Evolutionary conservation across 1,284 basidiomycete genomes (phyloP).

Genomic region (Cryptococcus hybrid): DNA sequence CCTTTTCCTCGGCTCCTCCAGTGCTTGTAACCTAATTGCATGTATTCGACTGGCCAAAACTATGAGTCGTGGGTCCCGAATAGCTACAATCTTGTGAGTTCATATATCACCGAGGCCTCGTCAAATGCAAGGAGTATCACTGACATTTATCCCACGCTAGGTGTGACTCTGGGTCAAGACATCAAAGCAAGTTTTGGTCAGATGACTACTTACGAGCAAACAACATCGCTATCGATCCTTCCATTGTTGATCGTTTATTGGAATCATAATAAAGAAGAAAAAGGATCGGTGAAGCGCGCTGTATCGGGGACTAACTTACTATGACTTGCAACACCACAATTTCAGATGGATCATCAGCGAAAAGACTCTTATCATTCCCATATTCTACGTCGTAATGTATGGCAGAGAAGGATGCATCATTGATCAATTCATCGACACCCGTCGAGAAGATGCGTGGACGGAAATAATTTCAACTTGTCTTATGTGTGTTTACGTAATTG

Average conservation of each 20-base stretch:
- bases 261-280: constrained; percentile 1
- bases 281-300: too few relatives aligned
- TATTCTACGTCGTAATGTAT: too few relatives aligned
- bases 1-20: constrained; percentile 92
- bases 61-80: constrained; percentile 60
- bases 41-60: constrained; percentile 73
- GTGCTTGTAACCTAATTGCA: constrained; percentile 92
- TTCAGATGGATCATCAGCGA: too few relatives aligned
- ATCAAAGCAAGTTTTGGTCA: constrained; percentile 84
- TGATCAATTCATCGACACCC: too few relatives aligned
- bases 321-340: too few relatives aligned
- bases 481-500: too few relatives aligned
- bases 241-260: constrained; percentile 33
- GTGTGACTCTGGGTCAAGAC: constrained; percentile 78
- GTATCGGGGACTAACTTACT: too few relatives aligned
- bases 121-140: constrained; percentile 1
- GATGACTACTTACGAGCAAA: constrained; percentile 68
- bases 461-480: too few relatives aligned
- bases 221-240: constrained; percentile 57
- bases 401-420: too few relatives aligned
- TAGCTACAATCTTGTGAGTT: constrained; percentile 81
- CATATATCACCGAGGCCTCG: too few relatives aligned
- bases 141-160: constrained; percentile 46
- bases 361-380: too few relatives aligned
- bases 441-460: too few relatives aligned